A percentile compares a stretch with the other conserved stretches of the same genome.
Evolutionary conservation across 805 yeast genomes (phyloP).

Genomic region (Lipomyces yamadae): DNA sequence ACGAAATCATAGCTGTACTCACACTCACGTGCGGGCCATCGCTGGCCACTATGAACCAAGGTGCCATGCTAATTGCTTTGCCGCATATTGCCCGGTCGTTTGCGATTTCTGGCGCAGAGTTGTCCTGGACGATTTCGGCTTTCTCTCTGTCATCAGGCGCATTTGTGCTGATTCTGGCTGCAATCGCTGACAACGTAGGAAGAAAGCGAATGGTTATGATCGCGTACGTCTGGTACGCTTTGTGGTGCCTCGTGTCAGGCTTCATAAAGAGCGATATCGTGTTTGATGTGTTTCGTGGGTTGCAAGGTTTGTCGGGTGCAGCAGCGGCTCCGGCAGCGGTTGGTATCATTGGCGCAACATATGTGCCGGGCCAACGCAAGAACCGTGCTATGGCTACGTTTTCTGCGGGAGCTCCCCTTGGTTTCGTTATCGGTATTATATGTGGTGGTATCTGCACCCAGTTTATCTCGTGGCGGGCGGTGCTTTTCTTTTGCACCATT

Average conservation of each 20-base stretch:
- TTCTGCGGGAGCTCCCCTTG: constrained; percentile 57
- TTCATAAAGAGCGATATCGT: constrained; percentile 41
- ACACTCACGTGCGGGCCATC: constrained; percentile 50
- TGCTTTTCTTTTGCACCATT: constrained; percentile 51
- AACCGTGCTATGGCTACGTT: constrained; percentile 45
- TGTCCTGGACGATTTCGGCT: constrained; percentile 52
- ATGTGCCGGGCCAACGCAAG: constrained; percentile 38
- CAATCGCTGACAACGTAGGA: constrained; percentile 54
- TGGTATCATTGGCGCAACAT: constrained; percentile 51
- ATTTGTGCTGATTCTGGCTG: constrained; percentile 51
- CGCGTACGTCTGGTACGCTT: constrained; percentile 46
- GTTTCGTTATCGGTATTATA: constrained; percentile 52
- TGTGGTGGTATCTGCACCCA: constrained; percentile 52
- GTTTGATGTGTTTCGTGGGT: constrained; percentile 50
- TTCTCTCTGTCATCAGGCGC: constrained; percentile 52
- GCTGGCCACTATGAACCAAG: constrained; percentile 48
- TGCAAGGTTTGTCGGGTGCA: constrained; percentile 53
- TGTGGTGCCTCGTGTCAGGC: constrained; percentile 47
- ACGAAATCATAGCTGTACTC: constrained; percentile 41
- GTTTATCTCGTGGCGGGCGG: constrained; percentile 50
- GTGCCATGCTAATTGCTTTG: constrained; percentile 48
- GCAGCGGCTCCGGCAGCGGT: constrained; percentile 56
- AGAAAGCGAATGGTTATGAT: constrained; percentile 48
- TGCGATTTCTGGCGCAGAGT: constrained; percentile 48
- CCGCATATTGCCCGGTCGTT: constrained; percentile 47